Evolutionary conservation across 805 yeast species (phyloP).

Genomic region (Candida takata): DNA sequence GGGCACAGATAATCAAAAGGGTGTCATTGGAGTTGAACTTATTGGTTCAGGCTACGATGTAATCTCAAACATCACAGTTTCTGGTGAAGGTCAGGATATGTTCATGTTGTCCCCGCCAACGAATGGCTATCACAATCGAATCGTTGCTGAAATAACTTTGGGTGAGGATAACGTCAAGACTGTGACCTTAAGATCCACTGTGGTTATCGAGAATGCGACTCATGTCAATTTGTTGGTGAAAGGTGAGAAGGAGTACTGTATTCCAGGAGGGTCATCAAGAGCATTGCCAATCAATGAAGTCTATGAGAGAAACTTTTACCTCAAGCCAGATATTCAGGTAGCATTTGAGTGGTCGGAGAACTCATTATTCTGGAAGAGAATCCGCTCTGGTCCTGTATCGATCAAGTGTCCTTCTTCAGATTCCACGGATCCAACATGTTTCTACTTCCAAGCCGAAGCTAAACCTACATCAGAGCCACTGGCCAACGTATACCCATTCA

Average conservation of each 20-base stretch:
- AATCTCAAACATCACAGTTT: slow-evolving; percentile 53
- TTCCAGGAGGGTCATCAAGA: slow-evolving; percentile 50
- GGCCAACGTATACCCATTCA: slow-evolving; percentile 73
- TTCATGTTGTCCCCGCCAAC: slow-evolving; percentile 58
- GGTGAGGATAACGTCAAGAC: slow-evolving; percentile 74
- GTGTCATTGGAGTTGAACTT: slow-evolving; percentile 56
- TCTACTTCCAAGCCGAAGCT: slow-evolving; percentile 70
- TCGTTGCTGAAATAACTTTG: slow-evolving; percentile 63
- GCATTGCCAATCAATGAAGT: slow-evolving; percentile 73
- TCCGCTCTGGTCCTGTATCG: slow-evolving; percentile 43
- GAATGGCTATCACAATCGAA: slow-evolving; percentile 59
- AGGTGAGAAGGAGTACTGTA: slow-evolving; percentile 28
- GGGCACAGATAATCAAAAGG: slow-evolving; percentile 55
- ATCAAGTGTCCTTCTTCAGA: slow-evolving; percentile 50
- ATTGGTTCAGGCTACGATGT: slow-evolving; percentile 48
- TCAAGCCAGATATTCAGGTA: slow-evolving; percentile 55
- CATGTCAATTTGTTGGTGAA: slow-evolving; percentile 37
- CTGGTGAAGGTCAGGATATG: slow-evolving; percentile 78
- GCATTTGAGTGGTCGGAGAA: slow-evolving; percentile 65
- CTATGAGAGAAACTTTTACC: slow-evolving; percentile 45
- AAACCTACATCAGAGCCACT: slow-evolving; percentile 60
- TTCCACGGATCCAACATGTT: slow-evolving; percentile 36
- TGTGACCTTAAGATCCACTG: slow-evolving; percentile 71
- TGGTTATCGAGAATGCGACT: slow-evolving; percentile 59
- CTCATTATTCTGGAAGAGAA: slow-evolving; percentile 56